These are phyloP conservation scores for Darksidea phi DNA, from an alignment of 495 filamentous ascomycete species.

Conservation along the genomic window DNA sequence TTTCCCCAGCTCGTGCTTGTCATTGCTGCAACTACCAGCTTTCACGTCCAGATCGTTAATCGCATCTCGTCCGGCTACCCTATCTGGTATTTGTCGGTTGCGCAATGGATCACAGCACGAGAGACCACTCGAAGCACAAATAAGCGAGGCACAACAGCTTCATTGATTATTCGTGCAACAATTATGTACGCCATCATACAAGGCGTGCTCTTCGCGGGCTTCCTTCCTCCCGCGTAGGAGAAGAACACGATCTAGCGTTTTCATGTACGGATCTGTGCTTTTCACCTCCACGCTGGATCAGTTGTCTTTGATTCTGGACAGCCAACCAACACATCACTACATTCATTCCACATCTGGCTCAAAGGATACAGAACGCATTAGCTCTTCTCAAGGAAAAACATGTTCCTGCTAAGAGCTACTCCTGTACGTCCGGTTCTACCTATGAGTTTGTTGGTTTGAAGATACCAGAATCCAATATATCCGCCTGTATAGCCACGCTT, in stretches of 20 bases:
- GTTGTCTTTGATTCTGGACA: neutral
- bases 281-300: neutral
- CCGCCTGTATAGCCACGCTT: too few relatives aligned
- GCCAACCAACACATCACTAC: too few relatives aligned
- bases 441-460: too few relatives aligned
- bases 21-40: constrained; percentile 67
- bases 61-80: constrained; percentile 86
- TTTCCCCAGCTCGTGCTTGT: constrained; percentile 71
- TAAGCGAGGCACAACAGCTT: constrained; percentile 12
- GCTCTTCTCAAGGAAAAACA: too few relatives aligned
- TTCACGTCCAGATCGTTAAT: constrained; percentile 92
- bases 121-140: neutral
- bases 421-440: too few relatives aligned
- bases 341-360: too few relatives aligned
- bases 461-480: too few relatives aligned
- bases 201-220: constrained; percentile 23
- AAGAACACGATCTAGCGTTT: neutral
- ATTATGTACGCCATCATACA: constrained; percentile 48
- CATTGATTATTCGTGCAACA: constrained; percentile 61
- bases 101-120: constrained; percentile 38
- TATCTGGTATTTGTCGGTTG: constrained; percentile 79
- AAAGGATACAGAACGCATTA: too few relatives aligned
- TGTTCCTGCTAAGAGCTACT: too few relatives aligned
- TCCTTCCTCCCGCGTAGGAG: constrained; percentile 28
- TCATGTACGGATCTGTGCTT: neutral